Base-by-base conservation (phyloP, 2,329 filamentous ascomycete species). In the Paraphoma sp. region DNA sequence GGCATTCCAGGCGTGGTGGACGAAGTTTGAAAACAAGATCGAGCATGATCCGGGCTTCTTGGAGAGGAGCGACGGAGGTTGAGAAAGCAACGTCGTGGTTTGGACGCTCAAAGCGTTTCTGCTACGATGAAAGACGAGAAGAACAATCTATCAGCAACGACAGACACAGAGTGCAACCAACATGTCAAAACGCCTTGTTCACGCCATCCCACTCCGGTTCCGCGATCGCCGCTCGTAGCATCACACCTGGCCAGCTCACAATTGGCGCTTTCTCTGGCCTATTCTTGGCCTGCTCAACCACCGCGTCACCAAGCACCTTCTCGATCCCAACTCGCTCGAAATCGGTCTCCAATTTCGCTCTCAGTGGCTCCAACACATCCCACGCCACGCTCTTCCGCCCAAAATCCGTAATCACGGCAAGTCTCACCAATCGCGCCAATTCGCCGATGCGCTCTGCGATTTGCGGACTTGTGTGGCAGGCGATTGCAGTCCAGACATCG, bases 1-100 rank as follows among this genome's bases (percentile, higher is more conserved):
- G 79, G 92, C 91, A 5, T 99, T 99, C 75, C 90, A 96, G 79
- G 92, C 96, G 56, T 99, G 96, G 95, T 99, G 96, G 95, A 85
- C 83, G 58, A 98, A 97, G 78, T 99, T 99, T 79, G 94, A 99
- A 81, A 86, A 87, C 59, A 89, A 88, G 72, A 85, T 99, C 40
- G 89, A 93, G 68, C 84, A 86, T 62, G 95, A 99, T 79, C 94
- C 95, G 0, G 86, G 87, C 6, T 99, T 99, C 74, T 80, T 99
- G 65, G 93, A 98, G 78, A 86, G 89, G 68, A 86, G 83, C 53
- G 85, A 86, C 62, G 81, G 82, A 14, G 71, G 67, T 29, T 77
- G 64, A 72, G 51, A 23, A 23, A 23, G 23, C 23, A 23, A 23
- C 5, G 23, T 23, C 23, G 23, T 5, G 23, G 2, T 23, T 23